Evolutionary conservation across 148 eudicot genomes (phyloP).

Genomic region (Polygonum aviculare): DNA sequence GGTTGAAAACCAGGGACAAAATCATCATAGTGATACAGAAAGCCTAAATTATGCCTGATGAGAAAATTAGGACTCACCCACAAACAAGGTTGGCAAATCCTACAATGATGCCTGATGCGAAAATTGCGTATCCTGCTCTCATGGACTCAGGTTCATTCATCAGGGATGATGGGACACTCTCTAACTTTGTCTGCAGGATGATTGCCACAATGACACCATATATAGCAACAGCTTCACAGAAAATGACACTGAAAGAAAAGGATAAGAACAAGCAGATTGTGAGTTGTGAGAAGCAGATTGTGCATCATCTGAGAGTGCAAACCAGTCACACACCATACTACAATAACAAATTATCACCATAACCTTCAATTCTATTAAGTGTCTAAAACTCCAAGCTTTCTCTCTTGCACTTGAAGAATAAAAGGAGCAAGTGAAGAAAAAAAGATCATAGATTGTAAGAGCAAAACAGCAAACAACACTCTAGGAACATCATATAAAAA

Average conservation of each 20-base stretch:
- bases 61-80: conserved; percentile 44
- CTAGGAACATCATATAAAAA: neutral
- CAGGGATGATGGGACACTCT: conserved; percentile 70
- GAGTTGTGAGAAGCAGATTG: too few species aligned
- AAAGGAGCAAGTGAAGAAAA: neutral
- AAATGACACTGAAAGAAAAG: conserved; percentile 60
- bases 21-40: neutral
- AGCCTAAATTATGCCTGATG: too few species aligned
- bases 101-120: conserved; percentile 88
- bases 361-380: neutral
- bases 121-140: conserved; percentile 96
- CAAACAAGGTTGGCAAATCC: conserved; percentile 98
- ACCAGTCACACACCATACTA: neutral
- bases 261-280: neutral
- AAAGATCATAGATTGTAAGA: neutral
- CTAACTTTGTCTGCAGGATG: conserved; percentile 90
- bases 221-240: conserved; percentile 98
- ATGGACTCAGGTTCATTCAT: conserved; percentile 70
- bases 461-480: neutral
- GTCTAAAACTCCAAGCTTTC: neutral
- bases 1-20: neutral
- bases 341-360: neutral
- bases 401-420: neutral
- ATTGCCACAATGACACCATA: conserved; percentile 99
- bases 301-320: neutral